Conservation (phyloP, 2,329 filamentous ascomycete species). For the Talaromyces sp. region DNA sequence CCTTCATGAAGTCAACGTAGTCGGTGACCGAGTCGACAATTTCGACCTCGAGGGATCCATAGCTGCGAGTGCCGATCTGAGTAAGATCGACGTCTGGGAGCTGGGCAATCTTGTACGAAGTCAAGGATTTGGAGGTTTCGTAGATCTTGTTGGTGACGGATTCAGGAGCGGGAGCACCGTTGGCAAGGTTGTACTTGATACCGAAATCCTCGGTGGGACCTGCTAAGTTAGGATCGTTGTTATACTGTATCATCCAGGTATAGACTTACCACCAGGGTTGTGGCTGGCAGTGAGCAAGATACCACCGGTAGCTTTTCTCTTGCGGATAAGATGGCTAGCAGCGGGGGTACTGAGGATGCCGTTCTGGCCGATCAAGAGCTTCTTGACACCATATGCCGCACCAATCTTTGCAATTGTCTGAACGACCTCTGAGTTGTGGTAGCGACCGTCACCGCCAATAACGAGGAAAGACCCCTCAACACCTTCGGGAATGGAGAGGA, state of each 20-base stretch:
- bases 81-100: conserved; percentile 83
- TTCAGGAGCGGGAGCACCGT: conserved; percentile 93
- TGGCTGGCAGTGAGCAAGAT: conserved; percentile 96
- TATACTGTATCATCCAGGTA: no score
- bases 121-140: conserved; percentile 83
- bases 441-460: conserved; percentile 95
- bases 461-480: conserved; percentile 85
- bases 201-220: conserved; percentile 93
- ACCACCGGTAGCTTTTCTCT: conserved; percentile 90
- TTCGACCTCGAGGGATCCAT: conserved; percentile 87
- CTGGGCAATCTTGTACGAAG: conserved; percentile 86
- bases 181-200: conserved; percentile 99
- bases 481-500: conserved; percentile 94
- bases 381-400: conserved; percentile 97
- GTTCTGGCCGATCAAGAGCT: conserved; percentile 92
- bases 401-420: conserved; percentile 97
- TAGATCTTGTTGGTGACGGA: conserved; percentile 98
- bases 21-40: conserved; percentile 90
- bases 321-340: conserved; percentile 92
- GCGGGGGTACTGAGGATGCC: conserved; percentile 96
- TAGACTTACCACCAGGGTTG: conserved; percentile 83
- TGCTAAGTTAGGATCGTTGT: conserved; percentile 36
- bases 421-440: conserved; percentile 94
- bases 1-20: conserved; percentile 93
- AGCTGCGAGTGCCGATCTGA: conserved; percentile 78